Conservation (phyloP, 139 green algal species). For the Gonium pectorale region DNA sequence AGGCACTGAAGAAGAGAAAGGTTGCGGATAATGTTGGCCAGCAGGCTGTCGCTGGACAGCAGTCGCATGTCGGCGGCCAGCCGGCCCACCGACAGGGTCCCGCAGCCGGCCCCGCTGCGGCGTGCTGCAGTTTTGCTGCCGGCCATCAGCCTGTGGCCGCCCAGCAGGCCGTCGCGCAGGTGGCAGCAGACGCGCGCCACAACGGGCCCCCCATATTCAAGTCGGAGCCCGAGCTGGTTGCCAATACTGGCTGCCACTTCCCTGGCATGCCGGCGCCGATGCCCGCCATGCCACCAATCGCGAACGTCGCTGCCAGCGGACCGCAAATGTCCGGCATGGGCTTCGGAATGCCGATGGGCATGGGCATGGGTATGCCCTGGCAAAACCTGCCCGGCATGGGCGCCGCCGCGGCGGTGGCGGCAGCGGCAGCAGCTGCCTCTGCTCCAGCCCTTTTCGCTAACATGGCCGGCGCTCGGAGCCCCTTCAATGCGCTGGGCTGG, state of each 20-base stretch:
- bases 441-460: background rate
- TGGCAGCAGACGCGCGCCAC: background rate
- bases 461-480: background rate
- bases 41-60: slow-evolving; percentile 7
- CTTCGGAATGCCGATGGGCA: background rate
- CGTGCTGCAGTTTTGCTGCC: slow-evolving; percentile 5
- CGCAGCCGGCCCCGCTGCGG: slow-evolving; percentile 28
- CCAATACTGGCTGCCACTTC: no score
- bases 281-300: background rate
- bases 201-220: no score
- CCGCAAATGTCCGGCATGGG: background rate
- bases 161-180: background rate
- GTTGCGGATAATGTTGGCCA: slow-evolving; percentile 36
- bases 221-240: no score
- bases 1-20: slow-evolving; percentile 29
- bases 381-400: background rate
- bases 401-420: background rate
- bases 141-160: no score
- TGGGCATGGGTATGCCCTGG: slow-evolving; percentile 4
- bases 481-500: slow-evolving; percentile 8
- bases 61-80: background rate
- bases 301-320: background rate
- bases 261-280: background rate
- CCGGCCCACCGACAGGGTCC: background rate
- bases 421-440: background rate